Conservation (phyloP, 495 filamentous ascomycete genomes). For the Rhypophila decipiens region DNA sequence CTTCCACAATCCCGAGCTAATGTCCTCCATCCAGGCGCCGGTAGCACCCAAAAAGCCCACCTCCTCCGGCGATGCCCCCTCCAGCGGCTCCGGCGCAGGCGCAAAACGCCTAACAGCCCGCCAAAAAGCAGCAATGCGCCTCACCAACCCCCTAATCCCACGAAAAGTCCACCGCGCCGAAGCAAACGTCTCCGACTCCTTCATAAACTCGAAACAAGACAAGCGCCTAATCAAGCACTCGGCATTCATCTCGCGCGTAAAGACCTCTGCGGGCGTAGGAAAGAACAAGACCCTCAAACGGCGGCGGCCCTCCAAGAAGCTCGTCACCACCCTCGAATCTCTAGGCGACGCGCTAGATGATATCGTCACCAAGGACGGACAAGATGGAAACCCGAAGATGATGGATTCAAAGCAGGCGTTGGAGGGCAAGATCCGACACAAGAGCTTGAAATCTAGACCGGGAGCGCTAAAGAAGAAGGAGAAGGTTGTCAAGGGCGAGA, state of each 20-base stretch:
- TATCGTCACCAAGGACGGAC: conserved; percentile 28
- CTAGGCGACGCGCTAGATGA: conserved; percentile 74
- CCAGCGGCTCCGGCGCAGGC: conserved; percentile 11
- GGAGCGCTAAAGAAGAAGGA: conserved; percentile 82
- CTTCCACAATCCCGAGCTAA: not conserved
- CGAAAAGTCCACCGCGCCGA: conserved; percentile 37
- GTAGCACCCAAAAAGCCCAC: conserved; percentile 1
- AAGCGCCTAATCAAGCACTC: conserved; percentile 73
- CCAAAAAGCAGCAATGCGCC: conserved; percentile 23
- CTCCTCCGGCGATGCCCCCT: conserved; percentile 18
- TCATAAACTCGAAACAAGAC: conserved; percentile 65
- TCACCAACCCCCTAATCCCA: conserved; percentile 26
- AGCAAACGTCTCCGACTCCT: conserved; percentile 34
- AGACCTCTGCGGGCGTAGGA: conserved; percentile 45
- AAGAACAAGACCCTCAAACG: conserved; percentile 36
- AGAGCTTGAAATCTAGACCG: conserved; percentile 63
- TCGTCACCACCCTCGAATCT: conserved; percentile 67
- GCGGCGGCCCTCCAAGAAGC: conserved; percentile 66
- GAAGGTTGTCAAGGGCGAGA: conserved; percentile 67
- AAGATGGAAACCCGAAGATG: conserved; percentile 18
- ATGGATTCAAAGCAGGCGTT: conserved; percentile 29
- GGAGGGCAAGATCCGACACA: conserved; percentile 53
- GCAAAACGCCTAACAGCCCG: conserved; percentile 24
- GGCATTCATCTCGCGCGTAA: conserved; percentile 65
- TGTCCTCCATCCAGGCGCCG: not conserved